Evolutionary conservation across 1,139 yeast genomes (phyloP).

Genomic region (Yamadazyma blattariae): DNA sequence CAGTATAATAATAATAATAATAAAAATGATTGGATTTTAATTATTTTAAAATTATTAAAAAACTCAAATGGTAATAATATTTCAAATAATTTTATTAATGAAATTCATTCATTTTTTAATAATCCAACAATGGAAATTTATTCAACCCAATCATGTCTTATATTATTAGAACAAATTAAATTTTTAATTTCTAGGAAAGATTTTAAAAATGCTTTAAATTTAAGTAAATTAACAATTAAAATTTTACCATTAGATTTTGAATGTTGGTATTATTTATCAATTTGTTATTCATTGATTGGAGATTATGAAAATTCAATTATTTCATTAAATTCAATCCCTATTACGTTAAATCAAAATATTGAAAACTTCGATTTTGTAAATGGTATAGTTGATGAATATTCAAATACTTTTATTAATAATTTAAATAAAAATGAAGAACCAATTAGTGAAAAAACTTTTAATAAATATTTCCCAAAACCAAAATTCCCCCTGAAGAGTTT

Average conservation of each 20-base stretch:
- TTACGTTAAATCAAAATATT: constrained; percentile 14
- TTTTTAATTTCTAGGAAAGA: constrained; percentile 31
- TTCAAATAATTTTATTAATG: constrained; percentile 23
- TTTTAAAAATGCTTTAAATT: constrained; percentile 24
- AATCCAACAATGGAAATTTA: constrained; percentile 12
- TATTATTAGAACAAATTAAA: constrained; percentile 38
- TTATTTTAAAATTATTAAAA: constrained; percentile 28
- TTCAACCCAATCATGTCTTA: constrained; percentile 34
- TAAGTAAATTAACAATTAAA: constrained; percentile 31
- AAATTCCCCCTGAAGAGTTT: constrained; percentile 2
- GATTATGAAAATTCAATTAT: constrained; percentile 31
- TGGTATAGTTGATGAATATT: constrained; percentile 31
- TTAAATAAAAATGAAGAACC: constrained; percentile 21
- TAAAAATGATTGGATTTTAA: constrained; percentile 23
- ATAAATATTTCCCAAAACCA: constrained; percentile 33
- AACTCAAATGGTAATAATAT: constrained; percentile 28
- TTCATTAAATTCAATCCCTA: constrained; percentile 36
- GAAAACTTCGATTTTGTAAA: constrained; percentile 20
- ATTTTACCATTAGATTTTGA: constrained; percentile 43
- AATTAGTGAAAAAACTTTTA: constrained; percentile 30
- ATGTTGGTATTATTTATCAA: constrained; percentile 36
- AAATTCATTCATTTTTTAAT: constrained; percentile 24
- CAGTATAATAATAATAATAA: constrained; percentile 3
- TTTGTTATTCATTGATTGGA: constrained; percentile 31
- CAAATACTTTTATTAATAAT: constrained; percentile 24